These are phyloP conservation scores for Lachnellula suecica DNA, from an alignment of 2,329 filamentous ascomycete species.

Conservation along the genomic window DNA sequence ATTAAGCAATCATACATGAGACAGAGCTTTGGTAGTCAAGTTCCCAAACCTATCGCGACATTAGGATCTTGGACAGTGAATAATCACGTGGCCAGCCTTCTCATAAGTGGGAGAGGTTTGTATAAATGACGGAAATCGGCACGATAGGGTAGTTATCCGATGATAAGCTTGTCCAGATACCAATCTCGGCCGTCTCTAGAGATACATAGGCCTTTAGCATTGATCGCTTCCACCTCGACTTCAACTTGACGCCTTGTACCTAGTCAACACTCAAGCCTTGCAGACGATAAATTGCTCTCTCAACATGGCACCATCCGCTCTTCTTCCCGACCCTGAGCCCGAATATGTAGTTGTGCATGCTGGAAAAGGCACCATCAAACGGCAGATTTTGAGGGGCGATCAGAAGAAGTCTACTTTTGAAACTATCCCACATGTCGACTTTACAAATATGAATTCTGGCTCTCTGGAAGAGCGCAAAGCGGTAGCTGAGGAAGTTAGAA, in stretches of 20 bases:
- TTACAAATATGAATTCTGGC: constrained; percentile 1
- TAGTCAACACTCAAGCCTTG: too few species aligned
- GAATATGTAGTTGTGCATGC: constrained; percentile 9
- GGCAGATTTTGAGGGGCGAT: constrained; percentile 3
- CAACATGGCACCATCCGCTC: background rate
- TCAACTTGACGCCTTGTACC: background rate
- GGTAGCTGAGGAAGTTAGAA: constrained; percentile 6
- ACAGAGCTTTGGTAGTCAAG: too few species aligned
- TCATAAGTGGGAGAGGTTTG: background rate
- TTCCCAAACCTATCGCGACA: too few species aligned
- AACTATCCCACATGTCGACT: constrained; percentile 9
- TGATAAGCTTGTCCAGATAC: background rate
- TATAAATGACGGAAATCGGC: background rate
- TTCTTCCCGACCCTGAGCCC: background rate
- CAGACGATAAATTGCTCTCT: background rate
- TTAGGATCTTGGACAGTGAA: too few species aligned
- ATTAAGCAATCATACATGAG: too few species aligned
- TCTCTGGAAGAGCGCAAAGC: constrained; percentile 2
- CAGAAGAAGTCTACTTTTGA: constrained; percentile 11
- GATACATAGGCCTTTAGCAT: background rate
- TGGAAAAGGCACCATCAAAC: constrained; percentile 7
- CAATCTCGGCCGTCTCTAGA: background rate
- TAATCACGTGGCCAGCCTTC: too few species aligned
- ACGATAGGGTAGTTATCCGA: background rate
- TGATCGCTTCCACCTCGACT: background rate